phyloP scores from a whole-genome alignment of 2,329 filamentous ascomycete genomes.

The Colletotrichum viniferum region DNA sequence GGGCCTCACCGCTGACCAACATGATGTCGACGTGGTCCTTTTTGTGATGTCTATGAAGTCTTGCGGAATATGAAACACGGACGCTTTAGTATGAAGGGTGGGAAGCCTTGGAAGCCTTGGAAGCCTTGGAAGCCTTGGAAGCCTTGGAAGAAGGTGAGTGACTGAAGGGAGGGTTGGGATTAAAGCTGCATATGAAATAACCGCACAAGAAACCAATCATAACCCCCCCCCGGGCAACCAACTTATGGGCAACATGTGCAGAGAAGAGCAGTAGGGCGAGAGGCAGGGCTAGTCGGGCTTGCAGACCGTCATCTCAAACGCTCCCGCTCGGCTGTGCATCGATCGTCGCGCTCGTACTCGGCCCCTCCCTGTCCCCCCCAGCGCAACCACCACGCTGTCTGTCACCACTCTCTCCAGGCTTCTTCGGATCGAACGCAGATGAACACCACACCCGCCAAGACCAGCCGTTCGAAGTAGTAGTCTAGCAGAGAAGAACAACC shows the following conservation, averaged over 20 bases:
- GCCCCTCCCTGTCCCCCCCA: conserved; percentile 9
- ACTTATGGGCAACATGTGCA: not conserved
- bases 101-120: not conserved
- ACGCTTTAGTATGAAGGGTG: not conserved
- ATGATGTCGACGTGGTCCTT: not conserved
- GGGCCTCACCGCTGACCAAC: not conserved
- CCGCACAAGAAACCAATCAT: not conserved
- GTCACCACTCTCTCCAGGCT: not conserved
- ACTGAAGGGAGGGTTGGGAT: not conserved
- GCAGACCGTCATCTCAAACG: conserved; percentile 10
- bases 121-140: too few relatives aligned
- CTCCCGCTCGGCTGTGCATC: not conserved
- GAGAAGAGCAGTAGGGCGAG: not conserved
- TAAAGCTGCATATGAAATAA: not conserved
- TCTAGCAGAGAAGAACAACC: not conserved
- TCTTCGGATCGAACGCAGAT: not conserved
- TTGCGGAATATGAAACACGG: not conserved
- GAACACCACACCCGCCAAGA: not conserved
- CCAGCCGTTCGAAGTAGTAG: not conserved
- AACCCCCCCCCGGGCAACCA: not conserved
- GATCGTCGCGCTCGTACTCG: not conserved
- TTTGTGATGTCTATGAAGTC: not conserved
- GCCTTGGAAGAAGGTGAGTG: not conserved
- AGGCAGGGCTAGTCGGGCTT: not conserved
- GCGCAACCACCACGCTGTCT: not conserved